phyloP scores from a whole-genome alignment of 2,329 filamentous ascomycete species.

The Claviceps sp. region DNA sequence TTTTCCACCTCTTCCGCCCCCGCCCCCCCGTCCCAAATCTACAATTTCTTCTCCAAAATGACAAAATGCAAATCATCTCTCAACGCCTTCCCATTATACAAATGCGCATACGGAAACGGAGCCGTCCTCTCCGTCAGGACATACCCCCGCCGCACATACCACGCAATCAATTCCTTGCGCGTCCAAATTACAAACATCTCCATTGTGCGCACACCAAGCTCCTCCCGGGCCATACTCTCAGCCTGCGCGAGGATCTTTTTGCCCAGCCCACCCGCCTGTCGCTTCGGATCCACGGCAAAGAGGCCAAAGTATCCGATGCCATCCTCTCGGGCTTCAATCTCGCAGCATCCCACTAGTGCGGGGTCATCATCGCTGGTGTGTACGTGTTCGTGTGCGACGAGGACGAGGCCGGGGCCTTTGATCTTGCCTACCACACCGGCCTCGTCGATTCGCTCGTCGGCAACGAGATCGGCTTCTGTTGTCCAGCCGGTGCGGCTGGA shows the following conservation, averaged over 20 bases:
- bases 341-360: slow-evolving; percentile 29
- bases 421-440: slow-evolving; percentile 26
- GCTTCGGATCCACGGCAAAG: slow-evolving; percentile 30
- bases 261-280: slow-evolving; percentile 31
- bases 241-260: slow-evolving; percentile 25
- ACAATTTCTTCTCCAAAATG: slow-evolving; percentile 26
- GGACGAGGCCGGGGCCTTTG: slow-evolving; percentile 21
- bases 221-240: slow-evolving; percentile 22
- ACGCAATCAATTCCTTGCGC: slow-evolving; percentile 29
- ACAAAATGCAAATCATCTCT: slow-evolving; percentile 30
- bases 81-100: slow-evolving; percentile 23
- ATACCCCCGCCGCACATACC: slow-evolving; percentile 33
- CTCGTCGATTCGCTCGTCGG: slow-evolving; percentile 28
- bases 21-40: background rate
- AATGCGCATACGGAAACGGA: slow-evolving; percentile 28
- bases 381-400: slow-evolving; percentile 18
- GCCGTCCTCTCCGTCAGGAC: slow-evolving; percentile 21
- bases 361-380: background rate
- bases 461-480: slow-evolving; percentile 30
- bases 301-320: slow-evolving; percentile 30
- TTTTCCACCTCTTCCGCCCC: background rate
- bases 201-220: slow-evolving; percentile 21
- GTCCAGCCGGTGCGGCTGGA: slow-evolving; percentile 30
- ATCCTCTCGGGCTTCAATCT: slow-evolving; percentile 19
- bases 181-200: slow-evolving; percentile 32